Evolutionary conservation across 2,329 filamentous ascomycete genomes (phyloP), one percentile per base, ranked within the genome.

Genomic region (Claviceps africana): DNA sequence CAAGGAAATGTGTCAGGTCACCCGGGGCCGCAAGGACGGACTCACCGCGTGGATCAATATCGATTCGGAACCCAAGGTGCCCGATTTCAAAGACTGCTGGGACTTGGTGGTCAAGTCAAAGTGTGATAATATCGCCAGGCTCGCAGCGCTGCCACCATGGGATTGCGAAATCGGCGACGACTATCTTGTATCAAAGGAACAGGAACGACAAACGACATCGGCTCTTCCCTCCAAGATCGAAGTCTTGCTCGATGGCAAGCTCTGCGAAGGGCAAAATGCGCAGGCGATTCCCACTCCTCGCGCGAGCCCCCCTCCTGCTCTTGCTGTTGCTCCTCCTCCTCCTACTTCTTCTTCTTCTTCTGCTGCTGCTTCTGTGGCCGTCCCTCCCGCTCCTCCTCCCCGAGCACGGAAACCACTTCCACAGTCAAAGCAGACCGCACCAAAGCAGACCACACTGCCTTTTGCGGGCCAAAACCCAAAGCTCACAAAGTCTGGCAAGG

Each of bases 21-120:
- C 94, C n/a, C 79, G 90, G 55, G 81, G 84, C 60, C 81, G 88
- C 51, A 81, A 81, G 58, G 86, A 94, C 59, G 90, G 91, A 1
- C 79, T 95, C 54, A 88, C 90, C 0, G 84, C 94, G 48, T 98
- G 91, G 88, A 87, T 98, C 68, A 97, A 97, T 67, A 81, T 88
- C 51, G 89, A 95, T 55, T 76, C 86, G 0, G 86, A 88, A 58
- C 93, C 93, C 1, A 78, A 83, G 44, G 85, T 86, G 21, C 83
- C 81, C 57, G 89, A 96, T 54, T 83, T 97, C 56, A 90, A 91
- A 63, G 85, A 94, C 56, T 89, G 88, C 62, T 98, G 90, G 85
- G 93, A 98, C 67, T 70, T 96, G 55, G 81, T 97, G 19, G 85
- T 98, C 37, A 82, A 82, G 57, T 90, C 88, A 21, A 85, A 86